phyloP scores from a whole-genome alignment of 495 filamentous ascomycete genomes.

The Aspergillus conjunctus region DNA sequence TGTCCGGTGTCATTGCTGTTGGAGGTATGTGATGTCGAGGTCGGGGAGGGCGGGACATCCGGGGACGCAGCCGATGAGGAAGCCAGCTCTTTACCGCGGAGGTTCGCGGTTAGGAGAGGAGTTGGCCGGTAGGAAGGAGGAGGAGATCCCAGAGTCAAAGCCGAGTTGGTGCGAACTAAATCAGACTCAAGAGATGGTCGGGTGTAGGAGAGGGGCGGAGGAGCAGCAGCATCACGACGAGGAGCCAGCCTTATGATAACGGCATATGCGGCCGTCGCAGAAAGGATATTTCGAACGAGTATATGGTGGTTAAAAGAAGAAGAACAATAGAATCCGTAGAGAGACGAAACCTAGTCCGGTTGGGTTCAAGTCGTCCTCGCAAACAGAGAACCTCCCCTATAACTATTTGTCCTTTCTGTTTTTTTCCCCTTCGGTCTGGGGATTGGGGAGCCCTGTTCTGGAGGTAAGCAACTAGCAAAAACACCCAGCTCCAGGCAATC shows the following conservation, averaged over 20 bases:
- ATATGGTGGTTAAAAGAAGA: background rate
- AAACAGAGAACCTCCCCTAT: background rate
- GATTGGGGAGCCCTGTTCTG: background rate
- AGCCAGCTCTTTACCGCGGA: conserved; percentile 39
- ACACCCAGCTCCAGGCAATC: background rate
- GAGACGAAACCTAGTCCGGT: background rate
- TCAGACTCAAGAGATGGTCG: conserved; percentile 33
- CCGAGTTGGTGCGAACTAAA: conserved; percentile 28
- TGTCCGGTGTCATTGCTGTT: conserved; percentile 39
- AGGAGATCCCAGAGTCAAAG: conserved; percentile 16
- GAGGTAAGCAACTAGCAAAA: background rate
- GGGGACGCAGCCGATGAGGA: conserved; percentile 28
- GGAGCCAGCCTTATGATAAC: conserved; percentile 48
- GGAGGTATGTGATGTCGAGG: conserved; percentile 40
- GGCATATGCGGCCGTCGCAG: conserved; percentile 47
- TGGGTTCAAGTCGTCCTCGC: conserved; percentile 1
- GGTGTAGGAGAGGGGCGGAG: conserved; percentile 38
- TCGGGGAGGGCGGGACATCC: conserved; percentile 40
- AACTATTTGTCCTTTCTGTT: background rate
- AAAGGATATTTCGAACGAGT: conserved; percentile 12
- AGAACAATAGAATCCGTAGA: background rate
- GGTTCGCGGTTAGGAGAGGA: conserved; percentile 18
- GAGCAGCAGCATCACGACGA: conserved; percentile 46
- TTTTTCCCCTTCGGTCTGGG: background rate
- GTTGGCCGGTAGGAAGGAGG: conserved; percentile 19